Evolutionary conservation across 177 flowering plant species (phyloP).

Genomic region (Tripterygium wilfordii): DNA sequence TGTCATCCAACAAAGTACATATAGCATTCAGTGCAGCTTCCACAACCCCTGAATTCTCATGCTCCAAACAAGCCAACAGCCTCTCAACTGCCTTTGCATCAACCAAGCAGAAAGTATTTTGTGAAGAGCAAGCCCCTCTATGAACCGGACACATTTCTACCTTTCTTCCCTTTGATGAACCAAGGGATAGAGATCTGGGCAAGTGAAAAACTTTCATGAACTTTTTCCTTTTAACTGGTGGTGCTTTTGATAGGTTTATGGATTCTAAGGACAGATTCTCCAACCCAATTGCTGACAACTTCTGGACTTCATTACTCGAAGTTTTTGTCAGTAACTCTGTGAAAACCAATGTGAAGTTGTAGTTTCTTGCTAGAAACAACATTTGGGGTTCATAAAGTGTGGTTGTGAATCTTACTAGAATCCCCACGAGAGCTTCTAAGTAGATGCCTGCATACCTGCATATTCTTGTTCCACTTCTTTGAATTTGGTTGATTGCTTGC

Average conservation of each 20-base stretch:
- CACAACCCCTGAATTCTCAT: slow-evolving; percentile 59
- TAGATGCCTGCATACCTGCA: slow-evolving; percentile 47
- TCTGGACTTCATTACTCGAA: slow-evolving; percentile 67
- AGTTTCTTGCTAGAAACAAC: slow-evolving; percentile 37
- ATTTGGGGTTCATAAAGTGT: slow-evolving; percentile 59
- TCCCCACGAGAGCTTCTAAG: slow-evolving; percentile 71
- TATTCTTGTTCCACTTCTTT: slow-evolving; percentile 40
- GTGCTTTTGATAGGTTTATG: slow-evolving; percentile 46
- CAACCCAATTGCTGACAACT: slow-evolving; percentile 60
- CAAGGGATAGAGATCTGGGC: slow-evolving; percentile 23
- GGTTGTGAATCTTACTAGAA: slow-evolving; percentile 67
- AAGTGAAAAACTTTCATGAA: slow-evolving; percentile 20
- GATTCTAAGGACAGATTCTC: slow-evolving; percentile 65
- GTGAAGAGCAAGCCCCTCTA: slow-evolving; percentile 65
- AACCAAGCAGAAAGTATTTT: slow-evolving; percentile 63
- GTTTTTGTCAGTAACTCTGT: slow-evolving; percentile 50
- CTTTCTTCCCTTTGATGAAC: slow-evolving; percentile 24
- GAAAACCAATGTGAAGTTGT: slow-evolving; percentile 49
- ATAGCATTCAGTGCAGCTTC: slow-evolving; percentile 73
- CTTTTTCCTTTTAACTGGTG: slow-evolving; percentile 33
- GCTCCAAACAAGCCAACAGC: slow-evolving; percentile 48
- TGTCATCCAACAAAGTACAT: slow-evolving; percentile 64
- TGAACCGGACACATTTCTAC: slow-evolving; percentile 55
- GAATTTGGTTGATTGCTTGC: slow-evolving; percentile 35
- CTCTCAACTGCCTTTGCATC: slow-evolving; percentile 66